Evolutionary conservation across 2,329 filamentous ascomycete species (phyloP), one percentile per base, ranked within the genome.

Genomic region (Pseudogymnoascus sp.): DNA sequence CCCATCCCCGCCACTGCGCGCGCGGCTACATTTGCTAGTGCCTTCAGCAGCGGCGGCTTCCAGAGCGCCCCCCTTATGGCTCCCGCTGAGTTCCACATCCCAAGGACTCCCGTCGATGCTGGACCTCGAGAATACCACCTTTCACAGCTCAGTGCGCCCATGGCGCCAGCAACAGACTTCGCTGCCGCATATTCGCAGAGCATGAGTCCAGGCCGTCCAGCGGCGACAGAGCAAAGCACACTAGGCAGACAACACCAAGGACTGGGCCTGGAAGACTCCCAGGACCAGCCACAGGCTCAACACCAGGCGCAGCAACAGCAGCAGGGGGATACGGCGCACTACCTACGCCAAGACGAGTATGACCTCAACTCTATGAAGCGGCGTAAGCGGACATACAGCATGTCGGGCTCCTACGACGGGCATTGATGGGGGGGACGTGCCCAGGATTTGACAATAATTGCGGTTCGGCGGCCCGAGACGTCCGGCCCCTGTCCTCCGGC

Each of bases 111-210:
- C 12, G 72, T 71, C 31, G 72, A 76, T 62, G 70, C 74, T 60
- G 69, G 73, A 75, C 31, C 73, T 72, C 62, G 70, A 18, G 80
- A 83, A 62, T 83, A 82, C 70, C 77, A 77, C 11, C 79, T 82
- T 69, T 76, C 81, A 2, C 82, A 84, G 68, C 76, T 84, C 74
- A 82, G 79, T 68, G 80, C 82, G 1, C 81, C 81, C 0, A 82
- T 83, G 63, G 77, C 78, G 2, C 78, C 81, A 3, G 74, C 82
- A 0, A 78, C 77, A 61, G 82, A 84, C 62, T 84, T 84, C 44
- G 62, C 67, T 31, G 68, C 63, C 25, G 70, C 67, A 50, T 72
- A 72, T 61, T 68, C 66, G 60, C 66, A 70, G 31, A 69, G 44
- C 44, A 33, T 68, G 12, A 68, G 66, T 37, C 63, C 69, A 23